Base-by-base conservation (phyloP, 306 rosid species). In the Cicer arietinum region DNA sequence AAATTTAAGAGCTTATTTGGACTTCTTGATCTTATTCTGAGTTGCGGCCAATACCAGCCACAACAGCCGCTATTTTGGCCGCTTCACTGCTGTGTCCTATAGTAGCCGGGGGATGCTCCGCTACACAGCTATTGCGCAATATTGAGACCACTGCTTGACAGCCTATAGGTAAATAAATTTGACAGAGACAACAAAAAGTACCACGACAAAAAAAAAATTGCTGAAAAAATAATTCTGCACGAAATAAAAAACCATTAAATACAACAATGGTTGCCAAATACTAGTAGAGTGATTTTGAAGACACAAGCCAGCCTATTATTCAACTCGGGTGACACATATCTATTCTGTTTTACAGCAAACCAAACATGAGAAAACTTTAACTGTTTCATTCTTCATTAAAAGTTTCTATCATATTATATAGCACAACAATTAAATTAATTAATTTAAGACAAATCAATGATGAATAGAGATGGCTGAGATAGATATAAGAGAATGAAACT, bases 401-500 rank as follows among this genome's bases (percentile, higher is more conserved):
- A 22, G 13, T 48, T 75, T 39, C 25, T 25, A 56, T 17, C 50
- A 5, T 12, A 51, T 67, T 51, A 30, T 35, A 50, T 13, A 22
- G 45, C 41, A 35, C 6, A 56, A 67, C 10, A 62, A 47, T 22
- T 40, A 17, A 42, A 25, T 10, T 40, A 20, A 30, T 30, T 30
- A 4, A 64, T 41, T 40, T 10, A 6, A 44, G 9, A 22, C 70
- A 48, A 52, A 44, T 8, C 42, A 62, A 20, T 6, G 1, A 39
- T 71, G 70, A 63, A 52, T 54, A 13, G n/a, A 62, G 52, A 16
- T 3, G 48, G 50, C 75, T 53, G 8, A 66, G 56, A 59, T 13
- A 69, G 45, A 10, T 7, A 57, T 44, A 66, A 46, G 17, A 39
- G 42, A 72, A 44, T 68, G 51, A 68, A 84, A 75, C 93, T 70